Base-by-base conservation (phyloP, 2,329 filamentous ascomycete genomes). In the Fusarium beomiforme region DNA sequence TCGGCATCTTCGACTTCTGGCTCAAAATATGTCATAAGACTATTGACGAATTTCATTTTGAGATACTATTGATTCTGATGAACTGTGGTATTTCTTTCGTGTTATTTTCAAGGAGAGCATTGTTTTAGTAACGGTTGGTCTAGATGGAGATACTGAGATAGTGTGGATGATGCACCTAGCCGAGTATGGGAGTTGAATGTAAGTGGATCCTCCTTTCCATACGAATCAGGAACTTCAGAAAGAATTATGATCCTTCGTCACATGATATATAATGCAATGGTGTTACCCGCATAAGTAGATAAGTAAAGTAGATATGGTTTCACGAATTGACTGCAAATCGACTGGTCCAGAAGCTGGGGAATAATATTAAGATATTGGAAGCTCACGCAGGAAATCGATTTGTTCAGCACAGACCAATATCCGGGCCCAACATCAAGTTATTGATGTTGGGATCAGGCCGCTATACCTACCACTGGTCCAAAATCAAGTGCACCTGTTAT, bases 1-100 rank as follows among this genome's bases (percentile, higher is more conserved):
- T 87, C 85, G 3, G 83, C 78, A 67, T 87, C 85, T 26, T 83
- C 78, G 53, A 87, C 79, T 70, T 86, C 84, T 8, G 80, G 77
- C 33, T 81, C 84, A 6, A 86, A 79, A 8, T 74, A 75, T 31
- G 76, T 67, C 26, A 78, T 62, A 24, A 84, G 71, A 21, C 59
- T 53, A 24, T 59, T 29, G 5, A 77, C 54, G 16, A 70, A 59
- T 26, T 67, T 72, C 69, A 74, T 75, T 29, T 7, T 24, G 10
- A n/a, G 47, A 8, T 47, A 7, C 21, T 47, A 19, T 33, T 14
- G 33, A 19, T 34, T 21, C 8, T 26, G 21, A 31, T 29, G 16
- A 43, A 19, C 31, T 11, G n/a, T 34, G 33, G 17, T 34, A 26
- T 17, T 19, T 19, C 8, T 24, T 26, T 37, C 16, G 24, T 36